Percentiles rank a stretch among this genome's conserved stretches.
Conservation (phyloP, 768 basidiomycete species). For the Pilatotrama ljubarskyi region DNA sequence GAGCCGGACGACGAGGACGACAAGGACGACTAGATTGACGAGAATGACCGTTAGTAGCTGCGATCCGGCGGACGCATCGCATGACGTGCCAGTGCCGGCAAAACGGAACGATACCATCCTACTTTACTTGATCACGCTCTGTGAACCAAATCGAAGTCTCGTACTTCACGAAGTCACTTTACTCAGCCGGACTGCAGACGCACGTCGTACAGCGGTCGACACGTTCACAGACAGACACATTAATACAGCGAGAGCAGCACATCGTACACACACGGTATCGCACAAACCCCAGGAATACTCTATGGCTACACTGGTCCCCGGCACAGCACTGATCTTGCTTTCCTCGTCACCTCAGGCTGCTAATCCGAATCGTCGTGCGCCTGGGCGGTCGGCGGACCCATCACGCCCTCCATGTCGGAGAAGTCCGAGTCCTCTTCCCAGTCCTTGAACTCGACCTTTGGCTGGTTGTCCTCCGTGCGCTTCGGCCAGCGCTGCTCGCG, state of each 20-base stretch:
- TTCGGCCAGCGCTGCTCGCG: conserved; percentile 80
- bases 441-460: conserved; percentile 56
- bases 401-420: conserved; percentile 46
- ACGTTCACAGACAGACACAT: neutral
- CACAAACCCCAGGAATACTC: neutral
- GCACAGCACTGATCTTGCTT: neutral
- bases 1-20: conserved; percentile 35
- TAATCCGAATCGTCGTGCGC: neutral
- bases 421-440: conserved; percentile 57
- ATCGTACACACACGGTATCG: neutral
- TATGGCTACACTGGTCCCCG: too few species aligned
- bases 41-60: neutral
- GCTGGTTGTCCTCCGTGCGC: conserved; percentile 39
- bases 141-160: too few species aligned
- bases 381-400: conserved; percentile 9
- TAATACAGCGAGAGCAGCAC: neutral
- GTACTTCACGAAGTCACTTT: too few species aligned
- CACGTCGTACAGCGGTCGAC: too few species aligned
- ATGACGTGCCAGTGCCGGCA: neutral
- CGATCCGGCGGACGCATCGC: neutral
- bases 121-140: neutral
- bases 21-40: conserved; percentile 33
- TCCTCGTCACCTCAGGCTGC: neutral
- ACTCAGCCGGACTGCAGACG: too few species aligned
- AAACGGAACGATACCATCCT: neutral